Evolutionary conservation across 1,284 basidiomycete genomes (phyloP).

Genomic region (Ceratobasidium sp.): DNA sequence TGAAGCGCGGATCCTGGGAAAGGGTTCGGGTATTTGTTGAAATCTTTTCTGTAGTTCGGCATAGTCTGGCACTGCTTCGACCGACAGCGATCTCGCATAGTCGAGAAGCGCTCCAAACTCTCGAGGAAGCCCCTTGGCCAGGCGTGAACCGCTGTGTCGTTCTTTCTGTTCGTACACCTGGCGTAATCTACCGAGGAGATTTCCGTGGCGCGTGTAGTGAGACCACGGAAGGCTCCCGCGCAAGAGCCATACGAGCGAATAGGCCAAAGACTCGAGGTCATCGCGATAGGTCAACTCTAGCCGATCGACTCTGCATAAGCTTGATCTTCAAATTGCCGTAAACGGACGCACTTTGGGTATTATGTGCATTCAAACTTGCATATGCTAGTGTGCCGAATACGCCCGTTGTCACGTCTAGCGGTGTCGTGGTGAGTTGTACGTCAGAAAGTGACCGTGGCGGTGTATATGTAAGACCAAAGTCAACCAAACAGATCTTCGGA

Average conservation of each 20-base stretch:
- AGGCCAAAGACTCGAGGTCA: conserved; percentile 91
- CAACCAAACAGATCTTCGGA: conserved; percentile 86
- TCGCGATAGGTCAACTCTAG: conserved; percentile 87
- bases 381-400: conserved; percentile 93
- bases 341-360: conserved; percentile 76
- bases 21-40: too few species aligned
- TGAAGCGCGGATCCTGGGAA: too few species aligned
- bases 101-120: conserved; percentile 71
- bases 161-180: conserved; percentile 56
- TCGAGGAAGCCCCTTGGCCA: conserved; percentile 85
- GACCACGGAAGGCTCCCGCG: conserved; percentile 92
- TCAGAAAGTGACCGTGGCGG: conserved; percentile 84
- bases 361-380: conserved; percentile 94
- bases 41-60: background rate
- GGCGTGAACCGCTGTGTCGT: conserved; percentile 54
- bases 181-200: conserved; percentile 62
- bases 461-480: conserved; percentile 98
- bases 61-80: conserved; percentile 57
- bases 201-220: conserved; percentile 76
- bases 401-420: conserved; percentile 76
- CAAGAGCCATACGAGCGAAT: conserved; percentile 93
- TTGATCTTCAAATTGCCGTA: background rate
- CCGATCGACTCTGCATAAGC: conserved; percentile 2
- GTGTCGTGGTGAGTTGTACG: conserved; percentile 92
- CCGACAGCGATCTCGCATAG: background rate